Conservation (phyloP, 2,329 filamentous ascomycete genomes). For the Cercospora citrullina region DNA sequence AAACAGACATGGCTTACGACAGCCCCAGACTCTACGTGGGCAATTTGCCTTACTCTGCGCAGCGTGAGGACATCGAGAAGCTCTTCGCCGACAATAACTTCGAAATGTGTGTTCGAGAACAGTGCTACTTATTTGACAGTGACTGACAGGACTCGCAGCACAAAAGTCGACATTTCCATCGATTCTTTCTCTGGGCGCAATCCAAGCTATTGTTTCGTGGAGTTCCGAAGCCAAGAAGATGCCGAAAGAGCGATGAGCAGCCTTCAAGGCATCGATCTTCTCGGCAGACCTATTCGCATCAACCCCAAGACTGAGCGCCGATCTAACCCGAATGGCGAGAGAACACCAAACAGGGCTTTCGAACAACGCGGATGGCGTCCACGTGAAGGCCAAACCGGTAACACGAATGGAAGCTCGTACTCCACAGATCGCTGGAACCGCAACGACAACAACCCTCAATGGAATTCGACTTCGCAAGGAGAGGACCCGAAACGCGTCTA, state of each 20-base stretch:
- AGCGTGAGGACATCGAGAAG: constrained; percentile 51
- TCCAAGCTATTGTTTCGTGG: constrained; percentile 74
- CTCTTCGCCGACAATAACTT: constrained; percentile 49
- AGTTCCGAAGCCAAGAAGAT: constrained; percentile 59
- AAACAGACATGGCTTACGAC: constrained; percentile 4
- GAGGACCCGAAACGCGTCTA: constrained; percentile 43
- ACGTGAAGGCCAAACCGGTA: background rate
- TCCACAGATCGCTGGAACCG: constrained; percentile 48
- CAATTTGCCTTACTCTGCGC: constrained; percentile 57
- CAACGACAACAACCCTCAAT: constrained; percentile 42
- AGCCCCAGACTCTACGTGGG: constrained; percentile 50
- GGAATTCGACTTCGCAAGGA: constrained; percentile 25
- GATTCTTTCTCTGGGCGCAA: constrained; percentile 69
- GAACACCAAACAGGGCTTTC: background rate
- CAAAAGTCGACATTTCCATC: constrained; percentile 66
- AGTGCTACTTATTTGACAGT: background rate
- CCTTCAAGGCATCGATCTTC: constrained; percentile 56
- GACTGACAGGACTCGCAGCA: constrained; percentile 37
- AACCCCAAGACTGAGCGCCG: constrained; percentile 42
- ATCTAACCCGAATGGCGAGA: background rate
- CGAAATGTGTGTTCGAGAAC: constrained; percentile 33
- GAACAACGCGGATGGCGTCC: constrained; percentile 6
- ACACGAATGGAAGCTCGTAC: constrained; percentile 12
- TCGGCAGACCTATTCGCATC: constrained; percentile 62
- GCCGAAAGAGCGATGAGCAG: constrained; percentile 60